A percentile compares a stretch with the other conserved stretches of the same genome.
phyloP scores from a whole-genome alignment of 306 rosid genomes.

The Rubus parviflorus region DNA sequence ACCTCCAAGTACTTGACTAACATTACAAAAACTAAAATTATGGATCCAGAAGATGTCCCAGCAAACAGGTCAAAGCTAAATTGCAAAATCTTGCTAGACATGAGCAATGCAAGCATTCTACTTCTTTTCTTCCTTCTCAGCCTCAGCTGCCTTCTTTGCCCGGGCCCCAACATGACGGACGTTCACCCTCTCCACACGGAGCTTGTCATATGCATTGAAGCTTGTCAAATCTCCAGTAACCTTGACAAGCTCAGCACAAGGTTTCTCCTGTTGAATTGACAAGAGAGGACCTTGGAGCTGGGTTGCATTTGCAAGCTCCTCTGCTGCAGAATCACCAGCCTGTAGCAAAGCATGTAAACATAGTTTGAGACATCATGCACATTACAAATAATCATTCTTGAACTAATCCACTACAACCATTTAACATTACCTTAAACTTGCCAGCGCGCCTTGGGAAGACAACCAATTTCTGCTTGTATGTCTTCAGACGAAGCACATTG shows the following conservation, averaged over 20 bases:
- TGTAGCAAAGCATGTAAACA: not conserved
- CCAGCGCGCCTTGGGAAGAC: constrained; percentile 61
- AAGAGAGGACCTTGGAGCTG: constrained; percentile 55
- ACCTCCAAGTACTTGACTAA: not conserved
- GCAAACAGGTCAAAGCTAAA: not conserved
- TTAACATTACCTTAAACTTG: constrained; percentile 43
- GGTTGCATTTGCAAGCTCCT: constrained; percentile 59
- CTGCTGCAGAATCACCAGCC: constrained; percentile 63
- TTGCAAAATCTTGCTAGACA: not conserved
- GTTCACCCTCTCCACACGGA: constrained; percentile 49
- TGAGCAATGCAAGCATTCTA: constrained; percentile 9
- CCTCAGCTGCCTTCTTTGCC: constrained; percentile 59
- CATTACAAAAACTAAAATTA: not conserved
- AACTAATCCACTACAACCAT: not conserved
- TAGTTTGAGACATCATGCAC: not conserved
- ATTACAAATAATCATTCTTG: not conserved
- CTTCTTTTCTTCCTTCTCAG: constrained; percentile 68
- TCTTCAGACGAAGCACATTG: constrained; percentile 59
- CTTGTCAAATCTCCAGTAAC: constrained; percentile 48
- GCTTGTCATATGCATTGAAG: constrained; percentile 56
- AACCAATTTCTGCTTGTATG: constrained; percentile 59
- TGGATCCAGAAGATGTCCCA: not conserved
- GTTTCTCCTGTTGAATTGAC: constrained; percentile 45
- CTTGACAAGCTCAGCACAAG: constrained; percentile 52
- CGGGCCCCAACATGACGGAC: constrained; percentile 45